Evolutionary conservation across 2,329 filamentous ascomycete species (phyloP), one percentile per base, ranked within the genome.

Genomic region (Pseudogymnoascus sp.): DNA sequence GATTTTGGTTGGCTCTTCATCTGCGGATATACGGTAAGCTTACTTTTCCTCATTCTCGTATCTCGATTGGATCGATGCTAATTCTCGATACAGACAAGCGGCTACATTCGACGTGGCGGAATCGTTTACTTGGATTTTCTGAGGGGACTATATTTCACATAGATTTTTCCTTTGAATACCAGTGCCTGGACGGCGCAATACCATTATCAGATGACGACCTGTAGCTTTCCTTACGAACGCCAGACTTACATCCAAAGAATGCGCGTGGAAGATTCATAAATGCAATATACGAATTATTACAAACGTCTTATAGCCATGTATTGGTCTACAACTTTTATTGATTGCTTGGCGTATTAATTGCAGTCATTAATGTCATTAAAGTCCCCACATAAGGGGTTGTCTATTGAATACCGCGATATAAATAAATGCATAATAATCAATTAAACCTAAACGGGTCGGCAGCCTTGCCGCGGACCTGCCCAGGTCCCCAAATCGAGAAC

Each of bases 101-200:
- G 70, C 77, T 4, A 75, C 75, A 13, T 88, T 89, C 65, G 80
- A 83, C 61, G 85, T 88, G 42, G 77, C 82, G 70, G 81, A 88
- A 69, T 83, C 84, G 4, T 88, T 88, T 70, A 86, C 81, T 23
- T 88, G 86, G 86, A 77, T 85, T 7, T 87, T 86, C 67, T 87
- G 61, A 42, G 31, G 37, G 33, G 13, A 13, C 29, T 33, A 33
- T 19, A 56, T 56, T 15, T 56, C 29, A 56, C 29, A 56, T 56
- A 56, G 50, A 56, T 33, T 33, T 56, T 56, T 56, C 29, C 7
- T 56, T 50, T 56, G 50, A 56, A 56, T 56, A 60, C 59, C 33
- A 60, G 38, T 9, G 33, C 38, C 33, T 60, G 33, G 59, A 31
- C 33, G 26, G 59, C 59, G 33, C 35, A 38, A 60, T 60, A 40